Conservation (phyloP, 768 basidiomycete genomes). For the Dioszegia aurantiaca region DNA sequence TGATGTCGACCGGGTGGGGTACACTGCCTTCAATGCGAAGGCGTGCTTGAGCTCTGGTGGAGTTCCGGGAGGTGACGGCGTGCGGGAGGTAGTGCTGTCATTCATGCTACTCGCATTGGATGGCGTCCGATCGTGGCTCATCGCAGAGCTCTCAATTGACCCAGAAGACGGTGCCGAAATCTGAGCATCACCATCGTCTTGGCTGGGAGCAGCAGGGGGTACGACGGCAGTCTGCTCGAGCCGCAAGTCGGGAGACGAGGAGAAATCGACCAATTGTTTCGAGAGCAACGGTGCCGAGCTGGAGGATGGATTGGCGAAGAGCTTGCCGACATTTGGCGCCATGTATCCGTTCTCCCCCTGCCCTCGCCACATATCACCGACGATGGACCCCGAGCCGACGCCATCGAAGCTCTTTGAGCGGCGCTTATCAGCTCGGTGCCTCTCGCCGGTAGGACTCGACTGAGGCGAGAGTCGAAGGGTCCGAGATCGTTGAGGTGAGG, state of each 20-base stretch:
- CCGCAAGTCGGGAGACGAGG: slow-evolving; percentile 1
- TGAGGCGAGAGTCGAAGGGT: neutral
- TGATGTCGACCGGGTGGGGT: slow-evolving; percentile 2
- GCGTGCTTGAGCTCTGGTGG: slow-evolving; percentile 21
- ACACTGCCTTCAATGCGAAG: slow-evolving; percentile 1
- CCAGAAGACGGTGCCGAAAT: slow-evolving; percentile 2
- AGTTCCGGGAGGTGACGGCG: slow-evolving; percentile 43
- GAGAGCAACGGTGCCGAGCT: slow-evolving; percentile 25
- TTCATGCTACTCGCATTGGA: slow-evolving; percentile 35
- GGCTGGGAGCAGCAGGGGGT: no score
- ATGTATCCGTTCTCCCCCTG: slow-evolving; percentile 19
- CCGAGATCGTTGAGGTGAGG: slow-evolving; percentile 14
- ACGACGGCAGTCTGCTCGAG: neutral
- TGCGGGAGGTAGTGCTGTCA: slow-evolving; percentile 23
- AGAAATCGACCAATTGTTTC: slow-evolving; percentile 14
- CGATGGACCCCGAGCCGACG: slow-evolving; percentile 10
- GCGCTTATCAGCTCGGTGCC: slow-evolving; percentile 23
- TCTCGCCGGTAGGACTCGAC: neutral
- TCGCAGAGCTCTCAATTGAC: slow-evolving; percentile 18
- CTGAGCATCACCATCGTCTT: neutral
- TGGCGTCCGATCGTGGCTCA: slow-evolving; percentile 39
- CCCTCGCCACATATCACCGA: slow-evolving; percentile 36
- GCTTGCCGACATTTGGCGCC: slow-evolving; percentile 17
- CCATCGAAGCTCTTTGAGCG: slow-evolving; percentile 42
- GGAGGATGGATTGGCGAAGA: slow-evolving; percentile 19